Evolutionary conservation across 257 asterid genomes (phyloP), one percentile per base, ranked within the genome.

Genomic region (Nicotiana otophora): DNA sequence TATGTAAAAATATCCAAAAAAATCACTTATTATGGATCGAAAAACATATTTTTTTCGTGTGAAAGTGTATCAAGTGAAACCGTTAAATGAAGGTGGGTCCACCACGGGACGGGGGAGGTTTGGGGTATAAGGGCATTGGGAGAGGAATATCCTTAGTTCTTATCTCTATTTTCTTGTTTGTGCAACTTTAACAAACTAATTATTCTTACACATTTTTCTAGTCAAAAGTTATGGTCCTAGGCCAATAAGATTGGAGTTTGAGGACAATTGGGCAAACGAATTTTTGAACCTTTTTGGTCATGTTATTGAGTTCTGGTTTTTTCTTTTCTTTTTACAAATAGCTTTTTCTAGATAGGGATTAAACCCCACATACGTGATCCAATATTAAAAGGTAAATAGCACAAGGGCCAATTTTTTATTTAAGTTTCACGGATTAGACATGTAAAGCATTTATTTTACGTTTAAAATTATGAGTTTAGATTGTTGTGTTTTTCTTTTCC

Each of bases 181-280:
- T 89, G 95, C 53, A 81, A 26, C 92, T 87, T 87, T 87, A 89
- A 90, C 97, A 83, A 88, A 90, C 91, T 88, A 58, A 58, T 34
- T 77, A 76, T 85, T 86, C 86, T 81, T 66, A 23, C 33, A 42
- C 30, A 7, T 53, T 20, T 82, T 79, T 58, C 46, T 66, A 23
- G 77, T 64, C 86, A 54, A 84, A 77, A 42, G 31, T 65, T 80
- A 77, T 84, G 85, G 84, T 20, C 51, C 36, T 61, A 23, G 26
- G 58, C 72, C 82, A 58, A 61, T 23, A 23, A 34, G 82, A 28
- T 17, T 36, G 58, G 82, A 61, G 26, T 58, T n/a, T 61, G 34
- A 79, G 5, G 82, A 61, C 20, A 51, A 79, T 19, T 42, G 1
- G 53, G 63, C 30, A 69, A 51, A 34, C 31, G 72, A 57, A 31